Base-by-base conservation (phyloP, 306 rosid genomes). In the Canavalia ensiformis region DNA sequence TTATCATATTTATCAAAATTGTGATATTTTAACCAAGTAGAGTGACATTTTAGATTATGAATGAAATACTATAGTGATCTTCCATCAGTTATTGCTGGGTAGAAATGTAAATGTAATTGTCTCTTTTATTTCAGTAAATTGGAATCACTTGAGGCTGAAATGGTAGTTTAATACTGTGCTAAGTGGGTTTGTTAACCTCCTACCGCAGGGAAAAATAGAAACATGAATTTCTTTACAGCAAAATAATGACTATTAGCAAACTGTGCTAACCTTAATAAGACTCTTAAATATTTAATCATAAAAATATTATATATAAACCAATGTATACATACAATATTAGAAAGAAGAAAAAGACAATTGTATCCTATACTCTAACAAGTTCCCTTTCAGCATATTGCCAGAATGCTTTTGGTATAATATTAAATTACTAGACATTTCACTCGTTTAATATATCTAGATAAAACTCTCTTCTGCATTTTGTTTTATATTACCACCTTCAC, bases 101-200 rank as follows among this genome's bases (percentile, higher is more conserved):
- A 18, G 25, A 18, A 18, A 18, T 70, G 0, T 70, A 11, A 7
- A 11, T 46, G 7, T 42, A 42, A 8, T 39, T 65, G 39, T 28
- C 25, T 44, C 54, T 44, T 67, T 44, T 8, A 4, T 44, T 44
- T 67, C 72, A 28, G 25, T 44, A 42, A 67, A 42, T 67, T 42
- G 37, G 37, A 25, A 44, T 8, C 13, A 8, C 4, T 42, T 41
- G 13, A 41, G 54, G 37, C 18, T 9, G 37, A 67, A 66, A 66
- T 66, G 72, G 6, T 66, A 66, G n/a, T 42, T 66, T 25, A 67
- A 65, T 39, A 67, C 35, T 37, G 25, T 42, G 72, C 37, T 44
- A 63, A 11, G 52, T 67, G 37, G 8, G 72, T 67, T 28, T 28
- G 35, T 67, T 44, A 67, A 44, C 37, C 9, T 67, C 33, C 25